These are phyloP conservation scores for Smittium mucronatum DNA, from an alignment of 371 early-diverging fungal species.

Conservation along the genomic window DNA sequence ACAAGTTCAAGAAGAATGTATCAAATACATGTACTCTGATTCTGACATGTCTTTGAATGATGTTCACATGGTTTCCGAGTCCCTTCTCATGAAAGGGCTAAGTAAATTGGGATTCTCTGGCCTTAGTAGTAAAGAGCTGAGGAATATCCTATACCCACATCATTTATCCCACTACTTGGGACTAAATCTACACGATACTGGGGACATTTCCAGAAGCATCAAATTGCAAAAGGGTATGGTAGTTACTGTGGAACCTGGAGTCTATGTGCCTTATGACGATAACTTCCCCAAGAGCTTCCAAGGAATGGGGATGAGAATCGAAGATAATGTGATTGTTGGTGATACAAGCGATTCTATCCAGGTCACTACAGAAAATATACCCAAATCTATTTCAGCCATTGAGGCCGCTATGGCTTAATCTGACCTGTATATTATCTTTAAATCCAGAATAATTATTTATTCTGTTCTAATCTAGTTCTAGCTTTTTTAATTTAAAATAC, in stretches of 20 bases:
- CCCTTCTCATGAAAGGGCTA: constrained; percentile 47
- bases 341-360: constrained; percentile 45
- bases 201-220: constrained; percentile 52
- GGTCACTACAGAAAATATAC: constrained; percentile 54
- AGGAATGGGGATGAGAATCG: constrained; percentile 90
- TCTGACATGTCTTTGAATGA: constrained; percentile 60
- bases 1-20: constrained; percentile 70
- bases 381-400: constrained; percentile 80
- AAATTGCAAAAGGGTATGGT: constrained; percentile 69
- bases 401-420: constrained; percentile 40
- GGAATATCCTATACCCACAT: constrained; percentile 65
- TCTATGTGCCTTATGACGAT: constrained; percentile 73
- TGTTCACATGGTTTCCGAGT: constrained; percentile 58
- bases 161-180: constrained; percentile 92
- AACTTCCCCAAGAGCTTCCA: constrained; percentile 69
- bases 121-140: constrained; percentile 47
- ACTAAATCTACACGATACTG: constrained; percentile 86
- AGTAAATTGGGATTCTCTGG: constrained; percentile 46
- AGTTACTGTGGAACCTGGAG: constrained; percentile 89
- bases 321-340: constrained; percentile 81
- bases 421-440: no score
- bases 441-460: no score
- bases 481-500: no score
- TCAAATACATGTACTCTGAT: constrained; percentile 58
- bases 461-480: no score